Conservation (phyloP, 2,329 filamentous ascomycete genomes). For the Aspergillus fischeri region DNA sequence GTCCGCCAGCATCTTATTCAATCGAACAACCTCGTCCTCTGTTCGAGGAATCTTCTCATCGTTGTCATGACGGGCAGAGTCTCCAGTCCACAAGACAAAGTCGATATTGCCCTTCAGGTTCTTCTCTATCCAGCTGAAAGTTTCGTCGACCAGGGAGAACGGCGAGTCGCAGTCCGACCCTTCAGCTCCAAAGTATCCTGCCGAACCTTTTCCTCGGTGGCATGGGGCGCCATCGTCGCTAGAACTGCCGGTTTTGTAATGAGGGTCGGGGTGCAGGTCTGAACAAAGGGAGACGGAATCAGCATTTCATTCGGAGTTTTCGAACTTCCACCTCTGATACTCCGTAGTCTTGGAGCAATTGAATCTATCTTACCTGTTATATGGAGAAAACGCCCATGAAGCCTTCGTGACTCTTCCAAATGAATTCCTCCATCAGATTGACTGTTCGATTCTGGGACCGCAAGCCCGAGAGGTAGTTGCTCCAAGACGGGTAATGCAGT, state of each 20-base stretch:
- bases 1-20: constrained; percentile 71
- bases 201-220: constrained; percentile 71
- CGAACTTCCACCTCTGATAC: constrained; percentile 1
- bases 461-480: constrained; percentile 15
- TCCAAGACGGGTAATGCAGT: constrained; percentile 15
- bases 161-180: constrained; percentile 87
- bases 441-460: background rate
- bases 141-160: constrained; percentile 74
- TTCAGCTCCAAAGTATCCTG: constrained; percentile 79
- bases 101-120: constrained; percentile 76
- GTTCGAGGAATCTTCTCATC: constrained; percentile 76
- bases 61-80: constrained; percentile 84
- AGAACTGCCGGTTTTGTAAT: constrained; percentile 76
- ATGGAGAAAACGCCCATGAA: constrained; percentile 34
- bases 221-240: constrained; percentile 67
- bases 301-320: background rate
- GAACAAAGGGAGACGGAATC: constrained; percentile 34
- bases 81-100: constrained; percentile 90
- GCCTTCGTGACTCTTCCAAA: constrained; percentile 7
- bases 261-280: constrained; percentile 91
- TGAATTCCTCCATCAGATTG: constrained; percentile 1
- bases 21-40: constrained; percentile 67
- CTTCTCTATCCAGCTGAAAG: constrained; percentile 79
- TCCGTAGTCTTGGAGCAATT: background rate
- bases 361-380: constrained; percentile 28